Base-by-base conservation (phyloP, 2,329 filamentous ascomycete species). In the Colletotrichum ledebouriae region DNA sequence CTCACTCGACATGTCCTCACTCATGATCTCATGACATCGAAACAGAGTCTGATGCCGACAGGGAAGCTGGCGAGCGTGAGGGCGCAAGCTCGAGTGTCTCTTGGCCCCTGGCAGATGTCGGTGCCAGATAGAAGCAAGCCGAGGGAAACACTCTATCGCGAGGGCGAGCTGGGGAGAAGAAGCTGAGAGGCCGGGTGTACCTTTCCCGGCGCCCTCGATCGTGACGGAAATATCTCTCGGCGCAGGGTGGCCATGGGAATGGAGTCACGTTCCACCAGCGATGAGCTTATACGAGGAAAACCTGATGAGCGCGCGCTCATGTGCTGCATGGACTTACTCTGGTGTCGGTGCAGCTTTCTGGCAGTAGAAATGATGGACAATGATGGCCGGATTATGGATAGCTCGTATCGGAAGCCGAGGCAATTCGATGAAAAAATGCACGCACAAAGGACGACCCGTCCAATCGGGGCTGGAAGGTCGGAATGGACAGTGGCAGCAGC, bases 221-320 rank as follows among this genome's bases (percentile, higher is more conserved):
- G 44, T 6, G 57, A 49, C 44, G 57, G 33, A 59, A 59, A 46
- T 59, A 49, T 59, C 57, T 59, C 34, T 49, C n/a, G 41, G 41
- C 25, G 53, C 34, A n/a, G 22, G 58, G 58, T 46, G 20, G 47
- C 34, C 13, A 10, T 53, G 58, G 58, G 46, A 61, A 61, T 42
- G 58, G 58, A 42, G 58, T 61, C 58, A 61, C 52, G 22, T 44
- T 52, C 58, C 58, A 61, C 58, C 46, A 3, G 10, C 34, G 46
- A 52, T 33, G 47, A 61, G 58, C 58, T 61, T 61, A 61, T 61
- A 61, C 58, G 58, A 61, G 58, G 47, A 53, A 61, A 37, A 11
- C 15, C 17, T 4, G 57, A 59, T 49, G 20, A 20, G 53, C 34
- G 37, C 37, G 20, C 53, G 42, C 49, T 15, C 3, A 33, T n/a